Conservation (phyloP, 2,329 filamentous ascomycete genomes). For the Pseudogymnoascus sp. region DNA sequence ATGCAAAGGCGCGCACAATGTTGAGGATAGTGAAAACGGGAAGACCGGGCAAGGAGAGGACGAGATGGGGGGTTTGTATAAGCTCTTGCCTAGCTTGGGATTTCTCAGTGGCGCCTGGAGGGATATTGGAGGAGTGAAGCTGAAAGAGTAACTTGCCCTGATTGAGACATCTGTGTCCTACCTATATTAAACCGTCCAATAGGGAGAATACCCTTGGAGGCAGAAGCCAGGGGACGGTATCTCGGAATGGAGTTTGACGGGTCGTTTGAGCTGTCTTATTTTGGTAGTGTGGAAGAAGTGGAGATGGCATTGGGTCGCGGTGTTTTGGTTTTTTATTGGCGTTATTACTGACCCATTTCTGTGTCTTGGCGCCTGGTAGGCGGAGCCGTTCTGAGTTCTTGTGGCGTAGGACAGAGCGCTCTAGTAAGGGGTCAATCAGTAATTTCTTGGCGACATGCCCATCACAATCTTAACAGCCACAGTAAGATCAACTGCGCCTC, state of each 20-base stretch:
- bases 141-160: neutral
- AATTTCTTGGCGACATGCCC: neutral
- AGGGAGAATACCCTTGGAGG: neutral
- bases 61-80: neutral
- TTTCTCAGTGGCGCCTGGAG: neutral
- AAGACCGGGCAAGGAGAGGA: neutral
- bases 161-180: neutral
- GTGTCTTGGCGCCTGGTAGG: neutral
- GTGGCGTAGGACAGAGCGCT: neutral
- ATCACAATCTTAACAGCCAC: neutral
- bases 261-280: slow-evolving; percentile 5
- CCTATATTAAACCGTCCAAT: slow-evolving; percentile 1
- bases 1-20: neutral
- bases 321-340: slow-evolving; percentile 2
- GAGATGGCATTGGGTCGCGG: neutral
- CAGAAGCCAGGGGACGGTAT: neutral
- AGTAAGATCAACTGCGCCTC: neutral
- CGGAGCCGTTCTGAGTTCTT: neutral
- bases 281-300: neutral
- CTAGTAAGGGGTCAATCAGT: neutral
- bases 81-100: neutral
- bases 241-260: neutral
- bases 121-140: slow-evolving; percentile 4
- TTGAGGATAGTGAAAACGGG: neutral
- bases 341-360: neutral